Conservation (phyloP, 2,329 filamentous ascomycete species). For the Ophiocordyceps australis region DNA sequence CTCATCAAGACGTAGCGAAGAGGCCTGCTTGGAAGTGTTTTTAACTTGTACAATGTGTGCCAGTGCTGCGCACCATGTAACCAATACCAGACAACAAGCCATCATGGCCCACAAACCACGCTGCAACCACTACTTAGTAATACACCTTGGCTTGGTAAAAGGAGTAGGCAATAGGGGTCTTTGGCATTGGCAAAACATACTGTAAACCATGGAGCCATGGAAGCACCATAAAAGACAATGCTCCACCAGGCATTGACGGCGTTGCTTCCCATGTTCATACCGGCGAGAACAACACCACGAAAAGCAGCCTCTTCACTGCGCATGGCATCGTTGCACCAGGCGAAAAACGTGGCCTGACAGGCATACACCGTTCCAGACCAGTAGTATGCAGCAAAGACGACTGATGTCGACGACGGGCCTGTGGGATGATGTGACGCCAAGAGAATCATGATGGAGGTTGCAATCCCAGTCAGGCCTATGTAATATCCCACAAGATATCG, state of each 20-base stretch:
- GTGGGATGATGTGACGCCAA: conserved; percentile 23
- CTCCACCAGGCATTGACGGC: conserved; percentile 59
- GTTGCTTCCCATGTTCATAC: conserved; percentile 53
- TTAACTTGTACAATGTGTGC: conserved; percentile 27
- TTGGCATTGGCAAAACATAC: conserved; percentile 17
- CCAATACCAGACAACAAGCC: conserved; percentile 37
- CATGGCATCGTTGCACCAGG: conserved; percentile 57
- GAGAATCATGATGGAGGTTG: conserved; percentile 43
- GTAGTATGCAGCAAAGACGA: conserved; percentile 49
- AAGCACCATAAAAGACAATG: conserved; percentile 51
- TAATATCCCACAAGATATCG: conserved; percentile 49
- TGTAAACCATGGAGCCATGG: conserved; percentile 46
- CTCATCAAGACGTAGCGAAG: no score
- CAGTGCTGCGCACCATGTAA: conserved; percentile 37
- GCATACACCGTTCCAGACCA: conserved; percentile 54
- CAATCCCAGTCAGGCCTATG: conserved; percentile 45
- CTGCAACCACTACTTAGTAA: no score
- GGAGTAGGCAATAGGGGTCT: background rate
- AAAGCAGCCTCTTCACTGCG: conserved; percentile 43
- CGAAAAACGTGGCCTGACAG: conserved; percentile 58
- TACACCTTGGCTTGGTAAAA: no score
- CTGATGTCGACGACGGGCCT: conserved; percentile 21
- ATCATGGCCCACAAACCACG: conserved; percentile 63
- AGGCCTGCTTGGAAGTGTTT: no score
- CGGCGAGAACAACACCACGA: conserved; percentile 48